phyloP scores from a whole-genome alignment of 768 basidiomycete species.

The Tricholoma furcatifolium region DNA sequence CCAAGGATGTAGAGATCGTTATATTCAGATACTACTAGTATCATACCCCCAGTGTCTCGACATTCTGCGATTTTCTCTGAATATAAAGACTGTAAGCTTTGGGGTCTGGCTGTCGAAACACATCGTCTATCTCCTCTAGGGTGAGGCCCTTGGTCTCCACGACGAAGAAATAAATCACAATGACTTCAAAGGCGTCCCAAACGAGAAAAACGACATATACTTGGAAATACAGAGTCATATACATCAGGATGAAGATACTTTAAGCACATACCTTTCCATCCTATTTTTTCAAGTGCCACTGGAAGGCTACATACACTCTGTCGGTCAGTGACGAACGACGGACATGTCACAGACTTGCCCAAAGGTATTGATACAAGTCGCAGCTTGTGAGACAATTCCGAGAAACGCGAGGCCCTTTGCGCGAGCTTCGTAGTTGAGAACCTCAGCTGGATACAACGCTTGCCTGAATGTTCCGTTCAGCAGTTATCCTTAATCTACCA shows the following conservation, averaged over 20 bases:
- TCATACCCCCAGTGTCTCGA: neutral
- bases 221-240: constrained; percentile 9
- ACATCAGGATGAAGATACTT: neutral
- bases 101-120: constrained; percentile 42
- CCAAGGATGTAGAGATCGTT: neutral
- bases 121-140: constrained; percentile 49
- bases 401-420: constrained; percentile 53
- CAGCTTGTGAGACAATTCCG: constrained; percentile 40
- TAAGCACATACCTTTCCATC: constrained; percentile 42
- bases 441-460: constrained; percentile 54
- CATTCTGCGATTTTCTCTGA: constrained; percentile 6
- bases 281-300: constrained; percentile 41
- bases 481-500: neutral
- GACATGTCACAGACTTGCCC: constrained; percentile 28
- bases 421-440: constrained; percentile 47
- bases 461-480: constrained; percentile 33
- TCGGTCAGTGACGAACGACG: neutral
- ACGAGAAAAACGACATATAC: constrained; percentile 50
- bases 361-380: constrained; percentile 50
- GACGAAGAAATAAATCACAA: constrained; percentile 45
- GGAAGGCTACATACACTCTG: constrained; percentile 32
- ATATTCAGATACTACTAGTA: neutral
- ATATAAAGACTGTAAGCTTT: constrained; percentile 33
- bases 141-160: constrained; percentile 54
- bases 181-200: constrained; percentile 48